These are phyloP conservation scores for Lyophyllum atratum DNA, from an alignment of 768 basidiomycete genomes.

Conservation along the genomic window DNA sequence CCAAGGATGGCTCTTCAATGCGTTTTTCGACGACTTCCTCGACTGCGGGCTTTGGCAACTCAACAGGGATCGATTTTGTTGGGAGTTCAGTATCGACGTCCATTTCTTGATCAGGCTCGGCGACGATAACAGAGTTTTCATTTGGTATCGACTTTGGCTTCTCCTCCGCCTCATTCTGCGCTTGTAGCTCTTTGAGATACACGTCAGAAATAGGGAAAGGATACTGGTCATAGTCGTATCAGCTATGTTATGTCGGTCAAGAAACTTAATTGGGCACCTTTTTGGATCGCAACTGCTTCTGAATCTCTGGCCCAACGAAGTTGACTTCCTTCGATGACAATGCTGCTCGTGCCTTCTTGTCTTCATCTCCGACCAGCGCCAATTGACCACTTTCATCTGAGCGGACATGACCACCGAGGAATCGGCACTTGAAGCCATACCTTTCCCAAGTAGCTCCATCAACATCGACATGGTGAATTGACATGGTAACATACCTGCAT, in stretches of 20 bases:
- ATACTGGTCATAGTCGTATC: conserved; percentile 44
- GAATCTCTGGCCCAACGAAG: conserved; percentile 55
- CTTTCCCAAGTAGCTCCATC: conserved; percentile 24
- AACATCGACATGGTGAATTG: neutral
- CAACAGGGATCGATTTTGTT: neutral
- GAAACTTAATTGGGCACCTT: conserved; percentile 48
- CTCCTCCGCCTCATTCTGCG: conserved; percentile 28
- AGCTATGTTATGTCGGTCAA: neutral
- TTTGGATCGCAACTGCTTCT: conserved; percentile 65
- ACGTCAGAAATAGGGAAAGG: conserved; percentile 61
- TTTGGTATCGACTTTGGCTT: conserved; percentile 23
- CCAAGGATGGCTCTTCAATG: conserved; percentile 31
- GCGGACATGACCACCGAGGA: conserved; percentile 75
- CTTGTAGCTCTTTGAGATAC: conserved; percentile 58
- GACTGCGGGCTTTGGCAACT: neutral
- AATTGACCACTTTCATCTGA: conserved; percentile 46
- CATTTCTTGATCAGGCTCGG: conserved; percentile 43
- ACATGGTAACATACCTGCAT: conserved; percentile 50
- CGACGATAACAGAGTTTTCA: conserved; percentile 29
- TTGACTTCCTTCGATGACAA: conserved; percentile 66
- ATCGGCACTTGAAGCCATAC: conserved; percentile 90
- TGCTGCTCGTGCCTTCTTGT: conserved; percentile 53
- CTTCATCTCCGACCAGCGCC: conserved; percentile 53
- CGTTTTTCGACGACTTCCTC: conserved; percentile 31
- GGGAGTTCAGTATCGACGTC: conserved; percentile 16